Evolutionary conservation across 345 rosid genomes (phyloP).

Genomic region (Draba incana): DNA sequence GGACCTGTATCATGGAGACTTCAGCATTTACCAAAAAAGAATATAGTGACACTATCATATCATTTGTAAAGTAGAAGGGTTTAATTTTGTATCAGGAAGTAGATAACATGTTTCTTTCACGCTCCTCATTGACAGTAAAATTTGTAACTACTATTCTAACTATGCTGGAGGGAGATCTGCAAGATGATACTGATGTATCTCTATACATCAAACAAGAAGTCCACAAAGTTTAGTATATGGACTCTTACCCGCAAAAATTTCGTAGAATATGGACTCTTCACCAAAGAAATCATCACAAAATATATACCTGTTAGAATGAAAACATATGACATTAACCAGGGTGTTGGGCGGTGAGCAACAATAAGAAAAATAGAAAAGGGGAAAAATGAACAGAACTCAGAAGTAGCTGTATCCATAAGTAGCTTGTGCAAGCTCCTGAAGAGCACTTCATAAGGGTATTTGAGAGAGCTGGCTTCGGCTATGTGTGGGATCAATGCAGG

Average conservation of each 20-base stretch:
- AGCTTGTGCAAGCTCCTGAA: slow-evolving; percentile 95
- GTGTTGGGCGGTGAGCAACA: slow-evolving; percentile 15
- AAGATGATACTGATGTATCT: slow-evolving; percentile 6
- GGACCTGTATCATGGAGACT: slow-evolving; percentile 65
- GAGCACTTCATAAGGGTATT: slow-evolving; percentile 97
- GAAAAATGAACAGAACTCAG: slow-evolving; percentile 67
- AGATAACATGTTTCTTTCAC: slow-evolving; percentile 1
- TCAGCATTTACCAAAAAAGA: slow-evolving; percentile 2
- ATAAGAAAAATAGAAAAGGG: slow-evolving; percentile 22
- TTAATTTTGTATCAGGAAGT: slow-evolving; percentile 4
- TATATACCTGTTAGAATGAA: slow-evolving; percentile 65
- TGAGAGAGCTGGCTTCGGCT: slow-evolving; percentile 93
- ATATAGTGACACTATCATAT: slow-evolving; percentile 18
- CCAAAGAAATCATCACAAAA: slow-evolving; percentile 97
- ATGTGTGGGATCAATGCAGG: slow-evolving; percentile 98
- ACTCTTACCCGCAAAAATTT: slow-evolving; percentile 78
- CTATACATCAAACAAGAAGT: slow-evolving; percentile 15
- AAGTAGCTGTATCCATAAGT: slow-evolving; percentile 99
- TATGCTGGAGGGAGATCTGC: slow-evolving; percentile 17
- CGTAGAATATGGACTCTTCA: slow-evolving; percentile 87
- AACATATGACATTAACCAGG: slow-evolving; percentile 26
- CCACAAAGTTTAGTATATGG: slow-evolving; percentile 1
- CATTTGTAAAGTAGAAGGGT: neutral
- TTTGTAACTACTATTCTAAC: slow-evolving; percentile 11
- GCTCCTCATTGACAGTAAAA: slow-evolving; percentile 17